Evolutionary conservation across 2,329 filamentous ascomycete species (phyloP).

Genomic region (Neocucurbitaria cava): DNA sequence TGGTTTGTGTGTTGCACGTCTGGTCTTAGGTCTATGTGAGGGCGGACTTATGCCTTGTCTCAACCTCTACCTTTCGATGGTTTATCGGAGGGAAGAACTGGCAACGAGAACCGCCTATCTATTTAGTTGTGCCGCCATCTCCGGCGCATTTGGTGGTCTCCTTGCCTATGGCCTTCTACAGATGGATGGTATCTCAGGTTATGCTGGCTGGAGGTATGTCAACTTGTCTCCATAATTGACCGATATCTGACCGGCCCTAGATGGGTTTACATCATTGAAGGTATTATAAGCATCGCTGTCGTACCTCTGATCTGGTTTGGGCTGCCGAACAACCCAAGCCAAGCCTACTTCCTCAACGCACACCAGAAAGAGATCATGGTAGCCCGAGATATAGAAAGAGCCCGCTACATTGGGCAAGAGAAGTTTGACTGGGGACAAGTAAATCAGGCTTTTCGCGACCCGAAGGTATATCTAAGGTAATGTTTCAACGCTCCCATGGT

Average conservation of each 20-base stretch:
- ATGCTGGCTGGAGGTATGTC: too few species aligned
- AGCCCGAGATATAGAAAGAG: too few species aligned
- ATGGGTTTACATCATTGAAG: constrained; percentile 45
- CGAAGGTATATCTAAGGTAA: background rate
- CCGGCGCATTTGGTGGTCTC: background rate
- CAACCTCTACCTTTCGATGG: background rate
- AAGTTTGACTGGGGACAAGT: background rate
- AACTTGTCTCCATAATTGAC: too few species aligned
- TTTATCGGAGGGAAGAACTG: background rate
- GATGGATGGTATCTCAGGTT: too few species aligned
- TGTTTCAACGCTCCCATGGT: too few species aligned
- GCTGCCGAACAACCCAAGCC: background rate
- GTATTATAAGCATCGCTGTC: background rate
- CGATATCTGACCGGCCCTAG: too few species aligned
- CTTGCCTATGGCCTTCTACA: background rate
- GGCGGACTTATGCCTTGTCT: background rate
- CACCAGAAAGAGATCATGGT: background rate
- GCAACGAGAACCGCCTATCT: background rate
- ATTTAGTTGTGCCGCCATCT: background rate
- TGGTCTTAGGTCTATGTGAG: background rate
- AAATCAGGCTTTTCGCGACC: background rate
- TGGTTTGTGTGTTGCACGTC: background rate
- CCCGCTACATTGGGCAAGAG: background rate
- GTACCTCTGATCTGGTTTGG: background rate
- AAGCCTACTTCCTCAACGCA: too few species aligned